These are phyloP conservation scores for Tieghemostelium lacteum DNA, from an alignment of 78 protist species.

Conservation along the genomic window DNA sequence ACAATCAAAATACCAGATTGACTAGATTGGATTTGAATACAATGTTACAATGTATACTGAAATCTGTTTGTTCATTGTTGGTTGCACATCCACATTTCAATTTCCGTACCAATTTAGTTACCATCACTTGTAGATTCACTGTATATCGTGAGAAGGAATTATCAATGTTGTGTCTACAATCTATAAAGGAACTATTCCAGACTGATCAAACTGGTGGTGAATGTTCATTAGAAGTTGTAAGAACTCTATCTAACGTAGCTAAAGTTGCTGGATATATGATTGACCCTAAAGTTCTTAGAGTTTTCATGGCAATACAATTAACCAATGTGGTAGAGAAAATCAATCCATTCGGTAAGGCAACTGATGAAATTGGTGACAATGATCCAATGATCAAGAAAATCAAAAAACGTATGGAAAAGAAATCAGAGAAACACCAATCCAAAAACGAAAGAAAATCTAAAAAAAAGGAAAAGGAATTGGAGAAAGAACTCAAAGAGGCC, in stretches of 20 bases:
- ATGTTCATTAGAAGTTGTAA: slow-evolving; percentile 34
- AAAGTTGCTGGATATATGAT: slow-evolving; percentile 44
- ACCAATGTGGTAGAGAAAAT: slow-evolving; percentile 52
- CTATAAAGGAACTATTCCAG: slow-evolving; percentile 12
- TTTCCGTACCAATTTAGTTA: slow-evolving; percentile 56
- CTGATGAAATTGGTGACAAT: not conserved
- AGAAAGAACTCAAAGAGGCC: slow-evolving; percentile 50
- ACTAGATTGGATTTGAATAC: slow-evolving; percentile 6
- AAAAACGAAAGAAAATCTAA: slow-evolving; percentile 13
- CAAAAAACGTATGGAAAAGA: not conserved
- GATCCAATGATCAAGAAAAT: too few species aligned
- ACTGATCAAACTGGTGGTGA: slow-evolving; percentile 70
- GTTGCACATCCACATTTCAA: slow-evolving; percentile 58
- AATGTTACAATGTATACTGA: slow-evolving; percentile 5
- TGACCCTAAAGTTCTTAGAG: slow-evolving; percentile 39
- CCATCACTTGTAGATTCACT: slow-evolving; percentile 32
- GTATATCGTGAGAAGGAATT: slow-evolving; percentile 32
- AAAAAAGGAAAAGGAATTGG: slow-evolving; percentile 35
- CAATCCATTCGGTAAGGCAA: slow-evolving; percentile 50
- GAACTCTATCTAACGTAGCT: slow-evolving; percentile 61
- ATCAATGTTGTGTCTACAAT: slow-evolving; percentile 5
- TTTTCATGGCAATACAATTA: slow-evolving; percentile 33
- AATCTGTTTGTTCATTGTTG: slow-evolving; percentile 1
- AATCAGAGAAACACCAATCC: slow-evolving; percentile 7
- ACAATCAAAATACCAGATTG: not conserved